Evolutionary conservation across 2,329 filamentous ascomycete species (phyloP).

Genomic region (Aspergillus pseudoglaucus): DNA sequence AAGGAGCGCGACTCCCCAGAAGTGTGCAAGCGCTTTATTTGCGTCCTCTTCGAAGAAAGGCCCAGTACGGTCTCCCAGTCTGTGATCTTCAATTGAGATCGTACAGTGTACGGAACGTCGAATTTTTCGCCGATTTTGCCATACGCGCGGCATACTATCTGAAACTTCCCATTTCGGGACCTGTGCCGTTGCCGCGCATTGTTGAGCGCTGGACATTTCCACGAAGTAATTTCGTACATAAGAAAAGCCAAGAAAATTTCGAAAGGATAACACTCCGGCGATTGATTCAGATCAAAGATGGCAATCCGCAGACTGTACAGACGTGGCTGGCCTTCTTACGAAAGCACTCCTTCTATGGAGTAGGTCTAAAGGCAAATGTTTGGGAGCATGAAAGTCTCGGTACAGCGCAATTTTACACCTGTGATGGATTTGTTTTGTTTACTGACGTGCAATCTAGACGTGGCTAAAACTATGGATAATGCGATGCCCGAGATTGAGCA

Average conservation of each 20-base stretch:
- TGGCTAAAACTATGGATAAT: slow-evolving; percentile 35
- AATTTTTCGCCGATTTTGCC: slow-evolving; percentile 92
- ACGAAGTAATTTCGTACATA: slow-evolving; percentile 82
- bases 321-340: slow-evolving; percentile 87
- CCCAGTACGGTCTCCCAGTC: slow-evolving; percentile 70
- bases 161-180: slow-evolving; percentile 75
- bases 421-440: slow-evolving; percentile 5
- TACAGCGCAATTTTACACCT: slow-evolving; percentile 31
- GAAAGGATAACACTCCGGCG: slow-evolving; percentile 81
- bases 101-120: slow-evolving; percentile 80
- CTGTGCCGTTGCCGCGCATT: slow-evolving; percentile 77
- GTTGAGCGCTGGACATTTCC: slow-evolving; percentile 94
- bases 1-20: slow-evolving; percentile 59
- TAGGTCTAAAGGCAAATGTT: slow-evolving; percentile 98
- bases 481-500: slow-evolving; percentile 32
- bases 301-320: slow-evolving; percentile 79
- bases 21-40: slow-evolving; percentile 82
- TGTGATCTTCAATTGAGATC: slow-evolving; percentile 92
- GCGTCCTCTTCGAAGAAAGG: slow-evolving; percentile 68
- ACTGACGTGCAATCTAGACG: slow-evolving; percentile 26
- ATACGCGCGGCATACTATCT: slow-evolving; percentile 92
- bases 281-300: slow-evolving; percentile 88
- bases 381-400: slow-evolving; percentile 77
- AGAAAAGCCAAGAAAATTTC: slow-evolving; percentile 97
- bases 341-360: slow-evolving; percentile 90